Base-by-base conservation (phyloP, 495 filamentous ascomycete genomes). In the Penicillium cataractarum region DNA sequence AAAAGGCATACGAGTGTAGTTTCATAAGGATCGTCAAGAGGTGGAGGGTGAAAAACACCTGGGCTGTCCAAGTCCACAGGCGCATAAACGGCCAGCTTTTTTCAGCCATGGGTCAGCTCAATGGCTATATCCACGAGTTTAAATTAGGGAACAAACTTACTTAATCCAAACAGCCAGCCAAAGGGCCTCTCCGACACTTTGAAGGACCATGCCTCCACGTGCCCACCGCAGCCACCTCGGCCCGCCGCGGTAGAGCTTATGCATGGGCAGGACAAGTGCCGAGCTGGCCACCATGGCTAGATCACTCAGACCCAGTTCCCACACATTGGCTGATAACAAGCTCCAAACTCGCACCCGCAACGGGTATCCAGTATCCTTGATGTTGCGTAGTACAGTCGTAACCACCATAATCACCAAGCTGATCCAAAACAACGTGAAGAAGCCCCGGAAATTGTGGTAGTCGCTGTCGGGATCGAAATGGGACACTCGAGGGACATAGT, bases 361-460 rank as follows among this genome's bases (percentile, higher is more conserved):
- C 32, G 92, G 89, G 67, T 87, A 92, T 39, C 95, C 93, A 0
- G 93, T 97, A 68, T 97, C 94, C 73, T 94, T 97, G 68, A 95
- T 87, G 69, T 96, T 99, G 70, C 95, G 86, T 70, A 97, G 76
- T 78, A 90, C 89, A 9, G 90, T 91, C 12, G 95, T 98, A 56
- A 97, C 88, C 62, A 93, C 92, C 95, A 99, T 97, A 74, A 99
- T 96, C 55, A 92, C 90, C 58, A 99, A 78, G 6, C 90, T 92
- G 52, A 99, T 93, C 95, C 95, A 99, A 77, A 98, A 99, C 44
- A 99, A 83, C 46, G 93, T 90, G 75, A 97, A 99, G 83, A 99
- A 99, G 63, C 95, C 95, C 64, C 92, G 87, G 75, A 99, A 99
- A 68, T 99, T 91, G 60, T 88, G 87, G 66, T 98, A 96, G 67